Base-by-base conservation (phyloP, 192 early-diverging fungal species). In the Entrophospora sp. region DNA sequence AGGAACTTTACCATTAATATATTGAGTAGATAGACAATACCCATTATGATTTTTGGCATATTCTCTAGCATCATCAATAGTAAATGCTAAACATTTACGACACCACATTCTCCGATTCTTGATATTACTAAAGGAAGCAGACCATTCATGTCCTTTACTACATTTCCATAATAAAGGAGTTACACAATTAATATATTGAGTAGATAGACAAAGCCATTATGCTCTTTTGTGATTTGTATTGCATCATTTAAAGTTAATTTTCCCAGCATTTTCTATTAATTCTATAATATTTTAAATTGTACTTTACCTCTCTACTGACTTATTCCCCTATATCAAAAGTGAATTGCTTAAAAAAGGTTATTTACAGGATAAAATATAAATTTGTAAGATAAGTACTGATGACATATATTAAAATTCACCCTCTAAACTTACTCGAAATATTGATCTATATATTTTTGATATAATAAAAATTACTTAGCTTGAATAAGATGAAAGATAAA, bases 221-320 rank as follows among this genome's bases (percentile, higher is more conserved):
- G 55, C 35, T 57, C 34, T 57, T 57, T 35, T 35, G 55, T 13
- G 13, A 35, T 35, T 36, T 14, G 28, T 22, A 31, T 35, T 57
- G 55, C 55, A 57, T 57, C 34, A 35, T 36, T 20, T 57, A 57
- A 57, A 35, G 55, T 35, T 57, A 57, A 36, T 36, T 57, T 57
- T 35, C 16, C 32, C 22, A 22, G 12, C 46, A 49, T 49, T 49
- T 49, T 49, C 32, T 57, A 57, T 32, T 57, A 57, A 57, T 57
- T 30, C 32, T 57, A 20, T 57, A 30, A 30, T 57, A 57, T 9
- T 57, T 57, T 30, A 57, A 57, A 57, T 57, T 57, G n/a, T 42
- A n/a, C n/a, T 42, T 16, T 16, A n/a, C 10, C 10, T 16, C 20
- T 18, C 48, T 12, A 1, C 5, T 51, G 48, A 51, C 24, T 20